phyloP scores from a whole-genome alignment of 805 yeast genomes.

The Candida morakotiae region DNA sequence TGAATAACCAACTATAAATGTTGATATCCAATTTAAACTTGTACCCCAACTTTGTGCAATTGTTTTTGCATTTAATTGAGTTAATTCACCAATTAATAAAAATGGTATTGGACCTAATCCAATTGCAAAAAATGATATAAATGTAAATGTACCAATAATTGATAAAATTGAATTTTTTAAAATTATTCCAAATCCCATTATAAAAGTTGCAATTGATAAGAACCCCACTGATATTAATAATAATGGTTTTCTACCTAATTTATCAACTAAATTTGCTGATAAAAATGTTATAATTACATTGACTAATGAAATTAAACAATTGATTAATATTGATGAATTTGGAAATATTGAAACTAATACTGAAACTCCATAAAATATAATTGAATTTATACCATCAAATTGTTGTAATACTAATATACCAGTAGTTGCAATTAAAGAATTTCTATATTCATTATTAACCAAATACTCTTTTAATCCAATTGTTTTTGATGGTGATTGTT shows the following conservation, averaged over 20 bases:
- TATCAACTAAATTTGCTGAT: constrained; percentile 75
- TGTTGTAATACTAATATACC: constrained; percentile 82
- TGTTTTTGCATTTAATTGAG: constrained; percentile 74
- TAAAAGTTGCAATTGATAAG: constrained; percentile 63
- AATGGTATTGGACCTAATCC: constrained; percentile 98
- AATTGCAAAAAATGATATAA: constrained; percentile 81
- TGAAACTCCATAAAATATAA: constrained; percentile 89
- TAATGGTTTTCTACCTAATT: constrained; percentile 61
- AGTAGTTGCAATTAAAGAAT: constrained; percentile 63
- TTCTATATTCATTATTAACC: constrained; percentile 45
- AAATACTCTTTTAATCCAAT: constrained; percentile 43
- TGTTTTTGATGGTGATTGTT: constrained; percentile 1
- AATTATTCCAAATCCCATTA: constrained; percentile 66
- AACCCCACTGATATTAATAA: constrained; percentile 58
- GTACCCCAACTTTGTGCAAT: constrained; percentile 93
- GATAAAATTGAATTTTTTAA: constrained; percentile 44
- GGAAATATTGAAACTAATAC: constrained; percentile 75
- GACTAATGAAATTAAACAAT: constrained; percentile 69
- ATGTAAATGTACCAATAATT: constrained; percentile 61
- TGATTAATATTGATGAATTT: constrained; percentile 61
- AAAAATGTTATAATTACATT: constrained; percentile 72
- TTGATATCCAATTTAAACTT: constrained; percentile 85
- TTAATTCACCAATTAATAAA: constrained; percentile 80
- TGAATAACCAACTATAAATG: constrained; percentile 72
- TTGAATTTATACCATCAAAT: constrained; percentile 87